Evolutionary conservation across 768 basidiomycete genomes (phyloP).

Genomic region (Infundibulicybe gibba): DNA sequence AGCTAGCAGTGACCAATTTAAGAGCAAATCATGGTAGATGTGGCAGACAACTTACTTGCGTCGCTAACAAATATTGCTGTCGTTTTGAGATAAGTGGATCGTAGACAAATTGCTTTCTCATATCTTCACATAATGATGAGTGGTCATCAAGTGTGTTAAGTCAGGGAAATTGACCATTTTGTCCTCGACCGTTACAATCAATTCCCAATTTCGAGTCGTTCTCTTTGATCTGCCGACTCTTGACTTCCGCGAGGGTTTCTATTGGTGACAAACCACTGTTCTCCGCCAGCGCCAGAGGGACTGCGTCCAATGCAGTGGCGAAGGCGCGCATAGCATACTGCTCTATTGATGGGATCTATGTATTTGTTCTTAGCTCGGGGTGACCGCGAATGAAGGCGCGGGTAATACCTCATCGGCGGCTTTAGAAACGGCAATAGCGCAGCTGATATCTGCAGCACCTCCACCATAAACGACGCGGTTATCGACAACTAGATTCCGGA

Average conservation of each 20-base stretch:
- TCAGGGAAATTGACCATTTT: slow-evolving; percentile 64
- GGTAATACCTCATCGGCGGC: slow-evolving; percentile 86
- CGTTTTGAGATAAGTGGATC: slow-evolving; percentile 97
- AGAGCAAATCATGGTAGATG: slow-evolving; percentile 1
- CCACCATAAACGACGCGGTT: slow-evolving; percentile 98
- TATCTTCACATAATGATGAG: slow-evolving; percentile 54
- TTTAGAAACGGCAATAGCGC: slow-evolving; percentile 87
- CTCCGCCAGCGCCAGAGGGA: slow-evolving; percentile 95
- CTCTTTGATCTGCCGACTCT: slow-evolving; percentile 89
- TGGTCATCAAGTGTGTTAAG: background rate
- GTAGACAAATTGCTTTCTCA: slow-evolving; percentile 96
- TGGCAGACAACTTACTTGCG: slow-evolving; percentile 57
- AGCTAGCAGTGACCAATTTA: slow-evolving; percentile 32
- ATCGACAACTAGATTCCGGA: slow-evolving; percentile 92
- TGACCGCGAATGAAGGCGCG: background rate
- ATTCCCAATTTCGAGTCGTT: slow-evolving; percentile 85
- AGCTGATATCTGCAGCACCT: slow-evolving; percentile 96
- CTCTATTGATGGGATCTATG: slow-evolving; percentile 91
- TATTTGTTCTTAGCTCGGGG: background rate
- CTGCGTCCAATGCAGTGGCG: slow-evolving; percentile 88
- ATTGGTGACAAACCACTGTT: slow-evolving; percentile 97
- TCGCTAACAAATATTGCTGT: slow-evolving; percentile 96
- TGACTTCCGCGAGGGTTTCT: slow-evolving; percentile 93
- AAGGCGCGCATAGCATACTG: slow-evolving; percentile 99
- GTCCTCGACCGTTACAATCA: slow-evolving; percentile 82